Percentiles rank a stretch among this genome's conserved stretches.
Evolutionary conservation across 1,139 yeast species (phyloP).

Genomic region (Hyphopichia buzzinii): DNA sequence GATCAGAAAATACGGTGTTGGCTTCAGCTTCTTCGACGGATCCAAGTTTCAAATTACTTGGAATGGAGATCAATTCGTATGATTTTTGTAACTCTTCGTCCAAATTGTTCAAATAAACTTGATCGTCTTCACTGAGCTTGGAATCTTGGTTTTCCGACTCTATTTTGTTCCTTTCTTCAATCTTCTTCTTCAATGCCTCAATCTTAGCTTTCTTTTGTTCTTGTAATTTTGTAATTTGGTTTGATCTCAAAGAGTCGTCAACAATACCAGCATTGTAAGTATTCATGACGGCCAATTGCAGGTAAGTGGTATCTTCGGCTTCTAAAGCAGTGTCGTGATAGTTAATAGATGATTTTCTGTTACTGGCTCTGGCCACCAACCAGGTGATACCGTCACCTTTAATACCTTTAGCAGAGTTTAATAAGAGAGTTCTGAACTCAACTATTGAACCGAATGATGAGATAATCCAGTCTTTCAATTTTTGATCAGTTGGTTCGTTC

Average conservation of each 20-base stretch:
- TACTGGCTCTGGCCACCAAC: slow-evolving; percentile 60
- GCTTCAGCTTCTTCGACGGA: slow-evolving; percentile 45
- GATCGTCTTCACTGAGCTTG: slow-evolving; percentile 3
- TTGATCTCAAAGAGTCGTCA: slow-evolving; percentile 50
- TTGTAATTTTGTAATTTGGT: slow-evolving; percentile 43
- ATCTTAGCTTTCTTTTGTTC: slow-evolving; percentile 33
- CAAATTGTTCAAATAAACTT: slow-evolving; percentile 4
- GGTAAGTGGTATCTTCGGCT: slow-evolving; percentile 20
- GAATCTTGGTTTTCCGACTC: slow-evolving; percentile 11
- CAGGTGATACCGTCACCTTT: slow-evolving; percentile 78
- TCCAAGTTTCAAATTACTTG: slow-evolving; percentile 29
- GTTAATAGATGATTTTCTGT: slow-evolving; percentile 24
- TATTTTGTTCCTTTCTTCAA: slow-evolving; percentile 14
- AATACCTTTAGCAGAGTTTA: slow-evolving; percentile 60
- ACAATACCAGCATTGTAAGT: slow-evolving; percentile 78
- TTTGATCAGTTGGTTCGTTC: slow-evolving; percentile 40
- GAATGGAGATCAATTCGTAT: slow-evolving; percentile 7
- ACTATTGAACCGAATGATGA: slow-evolving; percentile 64
- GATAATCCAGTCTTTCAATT: slow-evolving; percentile 43
- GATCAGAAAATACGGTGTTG: slow-evolving; percentile 33
- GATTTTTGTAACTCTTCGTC: slow-evolving; percentile 4
- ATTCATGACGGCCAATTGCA: slow-evolving; percentile 59
- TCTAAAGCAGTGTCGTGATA: slow-evolving; percentile 25
- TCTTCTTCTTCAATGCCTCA: slow-evolving; percentile 23
- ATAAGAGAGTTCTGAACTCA: slow-evolving; percentile 62